These are phyloP conservation scores for Fraxinus latifolia DNA, from an alignment of 305 asterid genomes.

Conservation along the genomic window DNA sequence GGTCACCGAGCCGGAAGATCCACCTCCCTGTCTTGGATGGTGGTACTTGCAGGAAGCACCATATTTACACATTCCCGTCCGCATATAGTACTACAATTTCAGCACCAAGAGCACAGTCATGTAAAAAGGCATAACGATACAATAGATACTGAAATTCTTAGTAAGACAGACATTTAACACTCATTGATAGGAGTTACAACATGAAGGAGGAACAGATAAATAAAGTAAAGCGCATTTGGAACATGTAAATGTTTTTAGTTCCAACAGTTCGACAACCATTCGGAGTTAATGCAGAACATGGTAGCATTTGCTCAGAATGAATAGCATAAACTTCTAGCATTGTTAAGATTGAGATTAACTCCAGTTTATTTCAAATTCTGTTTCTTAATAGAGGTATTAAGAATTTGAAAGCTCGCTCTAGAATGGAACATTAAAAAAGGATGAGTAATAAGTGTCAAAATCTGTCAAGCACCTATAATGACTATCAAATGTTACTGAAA, in stretches of 20 bases:
- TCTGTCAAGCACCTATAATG: neutral
- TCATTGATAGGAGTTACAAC: neutral
- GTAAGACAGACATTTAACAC: neutral
- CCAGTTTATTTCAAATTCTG: neutral
- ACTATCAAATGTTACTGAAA: neutral
- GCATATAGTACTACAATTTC: constrained; percentile 70
- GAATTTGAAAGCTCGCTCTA: neutral
- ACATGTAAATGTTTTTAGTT: neutral
- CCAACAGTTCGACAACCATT: neutral
- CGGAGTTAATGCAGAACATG: neutral
- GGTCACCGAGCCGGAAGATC: constrained; percentile 50
- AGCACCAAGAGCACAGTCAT: constrained; percentile 20
- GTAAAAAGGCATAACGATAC: neutral
- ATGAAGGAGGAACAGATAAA: neutral
- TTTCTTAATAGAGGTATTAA: neutral
- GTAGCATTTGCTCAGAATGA: neutral
- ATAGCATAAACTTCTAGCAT: neutral
- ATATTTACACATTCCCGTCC: constrained; percentile 80
- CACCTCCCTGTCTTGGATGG: constrained; percentile 88
- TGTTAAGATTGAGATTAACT: neutral
- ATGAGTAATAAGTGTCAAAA: neutral
- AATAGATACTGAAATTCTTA: neutral
- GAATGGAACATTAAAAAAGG: neutral
- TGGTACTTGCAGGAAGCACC: constrained; percentile 93
- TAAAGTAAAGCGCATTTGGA: neutral